phyloP scores from a whole-genome alignment of 352 stramenopile genomes.

The Phytophthora meadii region DNA sequence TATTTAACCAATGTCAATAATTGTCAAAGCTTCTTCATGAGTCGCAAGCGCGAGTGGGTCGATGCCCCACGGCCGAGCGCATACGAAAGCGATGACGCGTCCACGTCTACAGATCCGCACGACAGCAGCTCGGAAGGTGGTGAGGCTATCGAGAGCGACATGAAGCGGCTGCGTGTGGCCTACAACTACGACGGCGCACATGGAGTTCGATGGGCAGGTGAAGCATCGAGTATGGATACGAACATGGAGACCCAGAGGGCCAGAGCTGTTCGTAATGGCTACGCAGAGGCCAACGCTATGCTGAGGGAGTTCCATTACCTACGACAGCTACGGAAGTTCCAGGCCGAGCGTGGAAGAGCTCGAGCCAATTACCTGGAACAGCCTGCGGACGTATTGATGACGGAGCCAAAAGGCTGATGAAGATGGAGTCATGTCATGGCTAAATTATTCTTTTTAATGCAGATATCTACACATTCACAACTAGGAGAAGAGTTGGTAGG shows the following conservation, averaged over 20 bases:
- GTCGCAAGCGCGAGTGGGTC: constrained; percentile 26
- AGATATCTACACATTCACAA: too few relatives aligned
- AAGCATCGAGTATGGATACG: constrained; percentile 33
- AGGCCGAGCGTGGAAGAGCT: constrained; percentile 58
- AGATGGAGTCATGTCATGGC: neutral
- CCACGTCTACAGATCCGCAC: constrained; percentile 20
- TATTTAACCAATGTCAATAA: too few relatives aligned
- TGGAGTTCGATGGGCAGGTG: constrained; percentile 31
- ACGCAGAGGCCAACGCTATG: constrained; percentile 64
- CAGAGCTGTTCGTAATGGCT: constrained; percentile 28
- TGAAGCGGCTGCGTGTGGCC: constrained; percentile 78
- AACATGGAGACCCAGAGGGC: constrained; percentile 34
- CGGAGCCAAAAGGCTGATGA: constrained; percentile 37
- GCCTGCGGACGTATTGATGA: constrained; percentile 13
- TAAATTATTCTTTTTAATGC: too few relatives aligned
- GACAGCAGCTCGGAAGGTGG: constrained; percentile 31
- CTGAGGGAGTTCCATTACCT: constrained; percentile 80
- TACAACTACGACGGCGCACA: constrained; percentile 62
- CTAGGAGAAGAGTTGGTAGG: neutral
- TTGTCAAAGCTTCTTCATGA: constrained; percentile 9
- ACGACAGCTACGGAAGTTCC: constrained; percentile 77
- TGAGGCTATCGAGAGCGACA: constrained; percentile 69
- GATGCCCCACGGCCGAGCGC: constrained; percentile 1
- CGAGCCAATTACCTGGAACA: constrained; percentile 49
- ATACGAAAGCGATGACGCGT: constrained; percentile 33